Evolutionary conservation across 2,329 filamentous ascomycete species (phyloP).

Genomic region (Cercospora nicotianae): DNA sequence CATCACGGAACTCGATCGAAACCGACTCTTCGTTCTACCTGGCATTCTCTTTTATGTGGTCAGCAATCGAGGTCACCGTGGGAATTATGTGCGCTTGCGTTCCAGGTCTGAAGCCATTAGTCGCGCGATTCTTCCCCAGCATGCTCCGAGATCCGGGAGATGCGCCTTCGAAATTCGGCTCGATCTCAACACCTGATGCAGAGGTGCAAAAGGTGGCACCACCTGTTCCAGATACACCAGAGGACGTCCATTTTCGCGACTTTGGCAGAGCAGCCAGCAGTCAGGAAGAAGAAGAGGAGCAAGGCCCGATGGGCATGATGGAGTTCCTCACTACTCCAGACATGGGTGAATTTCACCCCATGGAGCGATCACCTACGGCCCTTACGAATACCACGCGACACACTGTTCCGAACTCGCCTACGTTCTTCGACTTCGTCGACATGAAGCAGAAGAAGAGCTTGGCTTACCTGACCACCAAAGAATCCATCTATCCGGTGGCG

Average conservation of each 20-base stretch:
- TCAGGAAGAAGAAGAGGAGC: conserved; percentile 15
- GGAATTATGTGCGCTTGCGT: conserved; percentile 89
- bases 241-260: conserved; percentile 31
- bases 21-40: conserved; percentile 68
- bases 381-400: conserved; percentile 43
- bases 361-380: conserved; percentile 43
- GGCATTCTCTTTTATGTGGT: conserved; percentile 83
- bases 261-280: conserved; percentile 24
- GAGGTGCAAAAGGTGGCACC: conserved; percentile 17
- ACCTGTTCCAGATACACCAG: conserved; percentile 16
- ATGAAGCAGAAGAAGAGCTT: conserved; percentile 69
- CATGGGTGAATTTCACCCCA: conserved; percentile 34
- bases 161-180: conserved; percentile 36
- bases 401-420: conserved; percentile 42
- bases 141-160: conserved; percentile 54
- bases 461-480: conserved; percentile 61
- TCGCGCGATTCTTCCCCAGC: conserved; percentile 61
- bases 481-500: conserved; percentile 70
- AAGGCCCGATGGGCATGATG: conserved; percentile 47
- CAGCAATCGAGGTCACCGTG: conserved; percentile 83
- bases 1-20: conserved; percentile 40
- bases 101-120: conserved; percentile 85
- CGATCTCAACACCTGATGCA: conserved; percentile 24
- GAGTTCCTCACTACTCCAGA: conserved; percentile 57
- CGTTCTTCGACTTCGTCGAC: conserved; percentile 77